Base-by-base conservation (phyloP, 306 rosid genomes). In the Betula pendula region DNA sequence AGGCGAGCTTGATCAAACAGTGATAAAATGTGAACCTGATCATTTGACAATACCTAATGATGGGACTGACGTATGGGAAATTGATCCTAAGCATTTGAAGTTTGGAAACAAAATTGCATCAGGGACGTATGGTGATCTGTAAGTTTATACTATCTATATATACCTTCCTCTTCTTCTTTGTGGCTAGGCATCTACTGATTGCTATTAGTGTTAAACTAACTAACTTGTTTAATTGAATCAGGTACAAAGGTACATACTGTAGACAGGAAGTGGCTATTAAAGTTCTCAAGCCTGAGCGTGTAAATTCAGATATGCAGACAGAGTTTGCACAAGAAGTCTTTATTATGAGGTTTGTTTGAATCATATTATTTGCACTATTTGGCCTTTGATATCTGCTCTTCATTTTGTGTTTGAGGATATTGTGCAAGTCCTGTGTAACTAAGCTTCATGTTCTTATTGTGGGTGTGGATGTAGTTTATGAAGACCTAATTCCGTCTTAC, bases 221-320 rank as follows among this genome's bases (percentile, higher is more conserved):
- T 68, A 31, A 16, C 62, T 25, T 29, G 84, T 31, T 67, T 52
- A 42, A 80, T 77, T 60, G 72, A 75, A 82, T 80, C 86, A 93
- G 99, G 82, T 93, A 87, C 79, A 96, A 90, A 88, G 99, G 98
- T 75, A 87, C 86, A 45, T 96, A 91, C 68, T 93, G 96, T 84
- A 87, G 93, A 63, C 99, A 96, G 85, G 98, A 96, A 84, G 96
- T 93, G 62, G 99, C 98, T 79, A 96, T 96, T 68, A 96, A 96
- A 90, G 79, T 93, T 75, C 98, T 96, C 81, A 96, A 93, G 89
- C 80, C 97, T 33, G 99, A 93, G 86, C 84, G 89, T 35, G 86
- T 96, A 74, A 83, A 71, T 87, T 74, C 98, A 58, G 97, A 93
- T 83, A 79, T 93, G 91, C 99, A 86, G 86, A 88, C 84, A 75